These are phyloP conservation scores for Blastocystis sp. DNA, from an alignment of 352 stramenopile species.

Conservation along the genomic window DNA sequence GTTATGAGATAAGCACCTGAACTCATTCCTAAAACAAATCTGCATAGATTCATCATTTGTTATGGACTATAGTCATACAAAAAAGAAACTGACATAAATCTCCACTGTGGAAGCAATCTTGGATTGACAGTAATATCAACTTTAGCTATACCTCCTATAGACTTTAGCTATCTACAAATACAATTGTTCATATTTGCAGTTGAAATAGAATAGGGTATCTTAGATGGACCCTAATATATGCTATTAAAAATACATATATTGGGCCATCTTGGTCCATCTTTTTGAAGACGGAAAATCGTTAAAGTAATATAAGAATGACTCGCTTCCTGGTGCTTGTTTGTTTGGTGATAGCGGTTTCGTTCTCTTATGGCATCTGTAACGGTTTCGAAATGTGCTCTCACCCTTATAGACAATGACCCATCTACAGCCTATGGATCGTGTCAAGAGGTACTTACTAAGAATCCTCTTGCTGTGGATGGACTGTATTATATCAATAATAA, in stretches of 20 bases:
- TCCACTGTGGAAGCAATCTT: too few relatives aligned
- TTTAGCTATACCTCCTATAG: too few relatives aligned
- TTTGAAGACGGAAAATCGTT: background rate
- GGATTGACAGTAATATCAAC: too few relatives aligned
- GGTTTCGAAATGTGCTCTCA: background rate
- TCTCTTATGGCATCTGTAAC: slow-evolving; percentile 22
- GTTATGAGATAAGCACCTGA: too few relatives aligned
- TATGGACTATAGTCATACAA: too few relatives aligned
- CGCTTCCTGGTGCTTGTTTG: slow-evolving; percentile 28
- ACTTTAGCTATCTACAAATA: too few relatives aligned
- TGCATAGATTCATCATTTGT: too few relatives aligned
- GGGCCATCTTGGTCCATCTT: background rate
- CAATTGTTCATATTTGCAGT: too few relatives aligned
- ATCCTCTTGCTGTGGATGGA: slow-evolving; percentile 1
- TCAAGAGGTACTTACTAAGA: slow-evolving; percentile 18
- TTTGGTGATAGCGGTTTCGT: slow-evolving; percentile 28
- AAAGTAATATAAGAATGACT: slow-evolving; percentile 19
- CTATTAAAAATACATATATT: background rate
- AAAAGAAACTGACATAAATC: too few relatives aligned
- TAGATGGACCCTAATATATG: slow-evolving; percentile 1
- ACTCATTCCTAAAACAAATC: too few relatives aligned
- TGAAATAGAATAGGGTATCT: background rate
- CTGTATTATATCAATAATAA: slow-evolving; percentile 53
- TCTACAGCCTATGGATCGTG: slow-evolving; percentile 37
- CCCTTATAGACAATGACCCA: slow-evolving; percentile 14